A percentile compares a stretch with the other conserved stretches of the same genome.
Conservation (phyloP, 352 stramenopile species). For the Pythium rhizo-oryzae region DNA sequence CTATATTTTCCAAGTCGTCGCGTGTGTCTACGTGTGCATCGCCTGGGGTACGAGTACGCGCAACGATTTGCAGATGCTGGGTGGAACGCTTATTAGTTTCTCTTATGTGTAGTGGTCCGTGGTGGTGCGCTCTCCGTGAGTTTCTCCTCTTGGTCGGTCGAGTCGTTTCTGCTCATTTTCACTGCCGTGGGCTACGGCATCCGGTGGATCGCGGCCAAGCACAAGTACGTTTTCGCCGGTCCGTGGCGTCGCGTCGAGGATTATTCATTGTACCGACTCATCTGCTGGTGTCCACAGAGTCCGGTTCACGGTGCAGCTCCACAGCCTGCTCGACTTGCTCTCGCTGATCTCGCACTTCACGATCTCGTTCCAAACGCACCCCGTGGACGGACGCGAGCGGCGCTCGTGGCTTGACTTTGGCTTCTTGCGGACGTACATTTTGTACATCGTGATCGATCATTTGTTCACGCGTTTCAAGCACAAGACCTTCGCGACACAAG, state of each 20-base stretch:
- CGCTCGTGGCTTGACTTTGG: slow-evolving; percentile 89
- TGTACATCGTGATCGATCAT: slow-evolving; percentile 78
- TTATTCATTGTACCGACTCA: too few relatives aligned
- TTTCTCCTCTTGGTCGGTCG: slow-evolving; percentile 83
- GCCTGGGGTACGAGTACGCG: slow-evolving; percentile 68
- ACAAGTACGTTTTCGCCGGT: slow-evolving; percentile 86
- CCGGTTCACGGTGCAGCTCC: slow-evolving; percentile 56
- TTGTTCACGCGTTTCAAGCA: slow-evolving; percentile 72
- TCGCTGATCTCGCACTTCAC: slow-evolving; percentile 84
- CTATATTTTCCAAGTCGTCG: slow-evolving; percentile 77
- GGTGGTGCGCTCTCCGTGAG: slow-evolving; percentile 66
- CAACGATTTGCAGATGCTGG: too few relatives aligned
- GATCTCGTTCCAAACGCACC: slow-evolving; percentile 73
- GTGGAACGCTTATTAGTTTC: too few relatives aligned
- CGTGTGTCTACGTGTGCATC: slow-evolving; percentile 79
- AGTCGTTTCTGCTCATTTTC: slow-evolving; percentile 74
- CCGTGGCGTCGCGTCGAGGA: too few relatives aligned
- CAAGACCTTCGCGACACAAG: slow-evolving; percentile 81
- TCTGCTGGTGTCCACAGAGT: slow-evolving; percentile 44
- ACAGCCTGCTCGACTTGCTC: slow-evolving; percentile 82
- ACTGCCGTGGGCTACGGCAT: slow-evolving; percentile 70
- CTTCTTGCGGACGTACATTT: slow-evolving; percentile 85
- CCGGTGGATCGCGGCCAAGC: slow-evolving; percentile 79
- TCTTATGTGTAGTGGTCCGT: slow-evolving; percentile 53
- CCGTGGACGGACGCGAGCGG: slow-evolving; percentile 45